Conservation (phyloP, 805 yeast genomes). For the Wickerhamomyces mucosus region DNA sequence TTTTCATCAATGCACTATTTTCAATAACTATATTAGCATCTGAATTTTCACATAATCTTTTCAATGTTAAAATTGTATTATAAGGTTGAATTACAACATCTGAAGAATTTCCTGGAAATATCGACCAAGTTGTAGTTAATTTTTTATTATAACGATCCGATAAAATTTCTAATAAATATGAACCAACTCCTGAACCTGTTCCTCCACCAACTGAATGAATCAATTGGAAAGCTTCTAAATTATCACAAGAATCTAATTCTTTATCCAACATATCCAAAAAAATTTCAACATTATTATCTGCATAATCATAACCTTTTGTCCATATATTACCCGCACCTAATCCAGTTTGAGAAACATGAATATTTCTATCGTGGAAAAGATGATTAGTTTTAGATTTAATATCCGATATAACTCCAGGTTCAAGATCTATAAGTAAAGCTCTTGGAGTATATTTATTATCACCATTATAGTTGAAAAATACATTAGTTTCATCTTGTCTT, state of each 20-base stretch:
- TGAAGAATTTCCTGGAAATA: slow-evolving; percentile 80
- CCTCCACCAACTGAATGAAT: slow-evolving; percentile 97
- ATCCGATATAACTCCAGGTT: slow-evolving; percentile 77
- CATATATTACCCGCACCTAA: slow-evolving; percentile 95
- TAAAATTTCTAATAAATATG: slow-evolving; percentile 65
- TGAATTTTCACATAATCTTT: slow-evolving; percentile 72
- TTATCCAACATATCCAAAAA: slow-evolving; percentile 76
- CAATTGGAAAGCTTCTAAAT: slow-evolving; percentile 81
- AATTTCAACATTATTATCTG: slow-evolving; percentile 58
- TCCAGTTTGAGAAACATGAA: slow-evolving; percentile 72
- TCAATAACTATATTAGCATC: slow-evolving; percentile 88
- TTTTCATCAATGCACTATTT: slow-evolving; percentile 69
- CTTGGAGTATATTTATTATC: slow-evolving; percentile 80
- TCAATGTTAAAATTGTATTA: slow-evolving; percentile 75
- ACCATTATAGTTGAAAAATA: slow-evolving; percentile 73
- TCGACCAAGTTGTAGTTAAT: slow-evolving; percentile 73
- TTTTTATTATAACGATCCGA: slow-evolving; percentile 80
- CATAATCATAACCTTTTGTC: slow-evolving; percentile 83
- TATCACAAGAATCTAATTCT: slow-evolving; percentile 85
- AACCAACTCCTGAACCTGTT: slow-evolving; percentile 95
- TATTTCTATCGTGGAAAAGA: slow-evolving; percentile 75
- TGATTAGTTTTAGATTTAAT: slow-evolving; percentile 43
- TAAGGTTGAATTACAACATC: slow-evolving; percentile 99
- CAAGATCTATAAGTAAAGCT: slow-evolving; percentile 76
- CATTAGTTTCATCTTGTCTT: slow-evolving; percentile 67